Evolutionary conservation across 352 stramenopile species (phyloP).

Genomic region (Globisporangium iwayamae): DNA sequence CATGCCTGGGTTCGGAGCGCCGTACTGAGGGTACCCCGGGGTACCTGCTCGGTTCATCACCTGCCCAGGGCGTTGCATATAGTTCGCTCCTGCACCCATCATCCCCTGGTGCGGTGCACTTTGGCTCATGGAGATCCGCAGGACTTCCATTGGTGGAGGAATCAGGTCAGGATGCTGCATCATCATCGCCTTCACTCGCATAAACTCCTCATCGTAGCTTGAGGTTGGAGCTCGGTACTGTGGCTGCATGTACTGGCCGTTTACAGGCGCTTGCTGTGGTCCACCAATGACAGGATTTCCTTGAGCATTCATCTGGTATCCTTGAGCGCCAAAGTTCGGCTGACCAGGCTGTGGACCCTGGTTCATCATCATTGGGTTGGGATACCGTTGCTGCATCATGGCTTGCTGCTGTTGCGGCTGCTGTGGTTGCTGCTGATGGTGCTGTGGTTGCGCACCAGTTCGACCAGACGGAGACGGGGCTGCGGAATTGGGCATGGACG

Average conservation of each 20-base stretch:
- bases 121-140: conserved; percentile 83
- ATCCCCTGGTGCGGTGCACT: conserved; percentile 54
- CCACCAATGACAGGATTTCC: conserved; percentile 25
- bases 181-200: conserved; percentile 87
- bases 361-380: conserved; percentile 76
- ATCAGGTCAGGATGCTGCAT: conserved; percentile 86
- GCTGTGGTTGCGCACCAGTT: conserved; percentile 10
- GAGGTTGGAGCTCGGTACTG: conserved; percentile 59
- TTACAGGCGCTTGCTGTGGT: conserved; percentile 28
- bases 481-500: conserved; percentile 9
- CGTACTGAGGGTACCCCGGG: conserved; percentile 55
- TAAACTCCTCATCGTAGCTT: conserved; percentile 85
- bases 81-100: conserved; percentile 50
- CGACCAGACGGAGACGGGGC: conserved; percentile 20
- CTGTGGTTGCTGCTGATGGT: background rate
- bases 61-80: conserved; percentile 62
- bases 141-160: conserved; percentile 80
- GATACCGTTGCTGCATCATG: conserved; percentile 36
- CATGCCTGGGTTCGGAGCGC: conserved; percentile 52
- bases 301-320: conserved; percentile 63
- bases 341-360: conserved; percentile 36
- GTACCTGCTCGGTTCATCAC: conserved; percentile 56
- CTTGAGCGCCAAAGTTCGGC: conserved; percentile 37
- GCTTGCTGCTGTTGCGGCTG: conserved; percentile 2
- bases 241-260: conserved; percentile 64